These are phyloP conservation scores for Drechslerella dactyloides DNA, from an alignment of 2,329 filamentous ascomycete genomes.

Conservation along the genomic window DNA sequence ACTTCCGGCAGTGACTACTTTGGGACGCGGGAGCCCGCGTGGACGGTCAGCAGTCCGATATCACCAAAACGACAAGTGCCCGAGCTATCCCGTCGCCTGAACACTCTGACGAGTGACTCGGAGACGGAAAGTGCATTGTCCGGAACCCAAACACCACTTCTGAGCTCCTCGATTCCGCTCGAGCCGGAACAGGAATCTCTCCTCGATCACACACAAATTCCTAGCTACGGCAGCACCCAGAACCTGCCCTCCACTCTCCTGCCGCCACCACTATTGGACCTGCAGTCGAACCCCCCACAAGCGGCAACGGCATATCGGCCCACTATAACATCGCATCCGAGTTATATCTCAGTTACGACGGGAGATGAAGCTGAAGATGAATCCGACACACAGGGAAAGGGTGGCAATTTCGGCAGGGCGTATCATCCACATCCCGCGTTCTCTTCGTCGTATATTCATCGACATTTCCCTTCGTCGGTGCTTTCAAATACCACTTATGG, in stretches of 20 bases:
- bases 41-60: slow-evolving; percentile 32
- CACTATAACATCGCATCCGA: slow-evolving; percentile 37
- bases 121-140: slow-evolving; percentile 41
- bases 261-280: slow-evolving; percentile 27
- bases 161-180: slow-evolving; percentile 46
- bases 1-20: slow-evolving; percentile 47
- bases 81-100: slow-evolving; percentile 25
- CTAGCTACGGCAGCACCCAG: slow-evolving; percentile 36
- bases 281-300: slow-evolving; percentile 12
- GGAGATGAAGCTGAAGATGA: slow-evolving; percentile 49
- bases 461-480: slow-evolving; percentile 36
- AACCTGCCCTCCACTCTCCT: slow-evolving; percentile 7
- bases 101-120: slow-evolving; percentile 31
- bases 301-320: slow-evolving; percentile 11
- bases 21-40: slow-evolving; percentile 34
- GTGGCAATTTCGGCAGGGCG: slow-evolving; percentile 18
- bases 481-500: slow-evolving; percentile 15
- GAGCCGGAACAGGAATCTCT: slow-evolving; percentile 44
- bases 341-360: slow-evolving; percentile 44
- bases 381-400: slow-evolving; percentile 39
- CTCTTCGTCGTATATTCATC: slow-evolving; percentile 42
- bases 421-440: slow-evolving; percentile 36
- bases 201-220: slow-evolving; percentile 12
- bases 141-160: slow-evolving; percentile 41
- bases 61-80: slow-evolving; percentile 36